Conservation (phyloP, 2,329 filamentous ascomycete species). For the Cladosporium sphaerospermum region DNA sequence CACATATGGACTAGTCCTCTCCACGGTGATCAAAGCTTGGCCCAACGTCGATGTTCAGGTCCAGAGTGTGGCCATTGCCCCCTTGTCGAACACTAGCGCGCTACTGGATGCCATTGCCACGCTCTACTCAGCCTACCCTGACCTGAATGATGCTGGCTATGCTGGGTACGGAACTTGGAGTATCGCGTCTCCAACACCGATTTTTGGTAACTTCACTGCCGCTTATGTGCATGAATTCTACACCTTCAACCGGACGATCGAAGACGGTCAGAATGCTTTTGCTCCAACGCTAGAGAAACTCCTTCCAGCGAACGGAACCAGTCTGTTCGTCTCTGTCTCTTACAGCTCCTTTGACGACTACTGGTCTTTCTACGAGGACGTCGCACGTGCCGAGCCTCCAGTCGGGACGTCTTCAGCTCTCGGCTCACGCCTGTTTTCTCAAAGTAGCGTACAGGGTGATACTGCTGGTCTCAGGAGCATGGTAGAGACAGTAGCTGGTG, state of each 20-base stretch:
- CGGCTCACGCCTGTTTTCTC: constrained; percentile 24
- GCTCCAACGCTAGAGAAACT: constrained; percentile 18
- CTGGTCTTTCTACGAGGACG: constrained; percentile 22
- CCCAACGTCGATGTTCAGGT: constrained; percentile 15
- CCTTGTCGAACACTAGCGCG: constrained; percentile 16
- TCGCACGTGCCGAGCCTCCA: constrained; percentile 17
- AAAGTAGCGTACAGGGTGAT: constrained; percentile 13
- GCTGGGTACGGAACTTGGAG: constrained; percentile 29
- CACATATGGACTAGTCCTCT: constrained; percentile 33
- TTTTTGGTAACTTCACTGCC: constrained; percentile 23
- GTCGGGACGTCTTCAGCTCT: constrained; percentile 20
- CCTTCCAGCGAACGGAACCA: constrained; percentile 18
- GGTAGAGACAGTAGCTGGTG: constrained; percentile 19
- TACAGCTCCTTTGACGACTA: constrained; percentile 27
- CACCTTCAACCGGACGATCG: constrained; percentile 20
- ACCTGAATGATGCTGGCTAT: constrained; percentile 25
- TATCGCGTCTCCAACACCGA: constrained; percentile 17
- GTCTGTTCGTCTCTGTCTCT: constrained; percentile 24
- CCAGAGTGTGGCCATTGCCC: constrained; percentile 24
- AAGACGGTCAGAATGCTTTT: constrained; percentile 18
- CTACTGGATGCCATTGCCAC: constrained; percentile 24
- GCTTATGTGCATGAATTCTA: constrained; percentile 25
- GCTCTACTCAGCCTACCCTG: constrained; percentile 23
- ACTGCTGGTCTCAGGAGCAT: constrained; percentile 14
- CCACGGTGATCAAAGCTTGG: constrained; percentile 17